phyloP scores from a whole-genome alignment of 2,329 filamentous ascomycete genomes.

The Shiraia bambusicola region DNA sequence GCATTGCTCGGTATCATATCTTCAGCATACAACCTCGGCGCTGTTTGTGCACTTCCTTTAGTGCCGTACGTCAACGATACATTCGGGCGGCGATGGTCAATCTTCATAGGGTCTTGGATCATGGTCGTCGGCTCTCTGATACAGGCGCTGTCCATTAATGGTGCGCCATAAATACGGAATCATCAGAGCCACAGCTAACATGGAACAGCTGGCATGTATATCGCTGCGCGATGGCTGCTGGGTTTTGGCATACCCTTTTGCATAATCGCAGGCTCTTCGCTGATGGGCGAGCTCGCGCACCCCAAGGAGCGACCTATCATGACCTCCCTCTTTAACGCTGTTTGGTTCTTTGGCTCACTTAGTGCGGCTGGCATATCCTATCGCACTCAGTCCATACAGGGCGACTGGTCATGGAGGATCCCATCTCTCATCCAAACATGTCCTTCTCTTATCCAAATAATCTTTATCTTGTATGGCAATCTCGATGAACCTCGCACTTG shows the following conservation, averaged over 20 bases:
- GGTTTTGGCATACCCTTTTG: conserved; percentile 67
- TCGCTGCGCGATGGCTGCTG: conserved; percentile 61
- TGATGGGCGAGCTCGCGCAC: conserved; percentile 66
- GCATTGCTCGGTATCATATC: conserved; percentile 47
- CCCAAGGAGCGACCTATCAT: conserved; percentile 66
- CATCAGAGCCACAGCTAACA: conserved; percentile 3
- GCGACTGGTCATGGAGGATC: conserved; percentile 66
- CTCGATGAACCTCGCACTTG: neutral
- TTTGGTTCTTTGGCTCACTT: conserved; percentile 62
- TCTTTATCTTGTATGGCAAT: conserved; percentile 56
- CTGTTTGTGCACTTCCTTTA: conserved; percentile 40
- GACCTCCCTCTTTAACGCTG: conserved; percentile 66
- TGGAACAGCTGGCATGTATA: conserved; percentile 50
- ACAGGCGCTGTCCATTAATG: conserved; percentile 26
- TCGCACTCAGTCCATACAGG: conserved; percentile 60
- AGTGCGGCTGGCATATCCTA: conserved; percentile 63
- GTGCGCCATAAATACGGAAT: conserved; percentile 5
- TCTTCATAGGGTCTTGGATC: conserved; percentile 46
- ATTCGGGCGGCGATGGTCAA: conserved; percentile 45
- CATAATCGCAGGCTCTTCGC: conserved; percentile 63
- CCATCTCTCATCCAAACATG: conserved; percentile 65
- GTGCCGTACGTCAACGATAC: conserved; percentile 44
- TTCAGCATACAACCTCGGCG: conserved; percentile 47
- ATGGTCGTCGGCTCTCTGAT: conserved; percentile 47
- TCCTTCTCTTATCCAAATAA: conserved; percentile 62